These are phyloP conservation scores for Solanum dulcamara DNA, from an alignment of 257 asterid species.

Conservation along the genomic window DNA sequence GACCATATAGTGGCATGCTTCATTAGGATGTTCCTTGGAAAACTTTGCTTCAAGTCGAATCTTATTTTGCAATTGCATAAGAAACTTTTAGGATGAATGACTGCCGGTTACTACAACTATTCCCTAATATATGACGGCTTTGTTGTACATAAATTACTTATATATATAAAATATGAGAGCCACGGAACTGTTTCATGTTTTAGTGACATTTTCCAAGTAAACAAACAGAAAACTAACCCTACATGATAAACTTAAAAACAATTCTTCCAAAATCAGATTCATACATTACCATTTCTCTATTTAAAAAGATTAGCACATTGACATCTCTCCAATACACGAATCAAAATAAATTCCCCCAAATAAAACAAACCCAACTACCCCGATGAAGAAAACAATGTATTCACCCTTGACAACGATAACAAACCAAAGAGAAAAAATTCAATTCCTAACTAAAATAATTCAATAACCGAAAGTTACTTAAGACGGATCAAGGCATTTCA, in stretches of 20 bases:
- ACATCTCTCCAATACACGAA: neutral
- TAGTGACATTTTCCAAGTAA: neutral
- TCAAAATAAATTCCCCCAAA: neutral
- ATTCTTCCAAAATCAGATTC: neutral
- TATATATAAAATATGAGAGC: neutral
- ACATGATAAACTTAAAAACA: neutral
- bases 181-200: neutral
- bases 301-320: neutral
- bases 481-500: neutral
- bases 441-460: neutral
- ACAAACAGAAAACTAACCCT: neutral
- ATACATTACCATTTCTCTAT: neutral
- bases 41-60: neutral
- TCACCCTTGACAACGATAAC: neutral
- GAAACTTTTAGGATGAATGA: neutral
- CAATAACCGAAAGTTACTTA: neutral
- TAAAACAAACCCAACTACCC: neutral
- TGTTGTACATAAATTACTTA: neutral
- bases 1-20: neutral
- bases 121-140: neutral
- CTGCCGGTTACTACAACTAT: neutral
- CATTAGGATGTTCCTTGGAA: neutral
- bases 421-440: neutral
- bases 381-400: neutral
- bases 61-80: neutral